Conservation (phyloP, 768 basidiomycete genomes). For the Tulasnella sp. region DNA sequence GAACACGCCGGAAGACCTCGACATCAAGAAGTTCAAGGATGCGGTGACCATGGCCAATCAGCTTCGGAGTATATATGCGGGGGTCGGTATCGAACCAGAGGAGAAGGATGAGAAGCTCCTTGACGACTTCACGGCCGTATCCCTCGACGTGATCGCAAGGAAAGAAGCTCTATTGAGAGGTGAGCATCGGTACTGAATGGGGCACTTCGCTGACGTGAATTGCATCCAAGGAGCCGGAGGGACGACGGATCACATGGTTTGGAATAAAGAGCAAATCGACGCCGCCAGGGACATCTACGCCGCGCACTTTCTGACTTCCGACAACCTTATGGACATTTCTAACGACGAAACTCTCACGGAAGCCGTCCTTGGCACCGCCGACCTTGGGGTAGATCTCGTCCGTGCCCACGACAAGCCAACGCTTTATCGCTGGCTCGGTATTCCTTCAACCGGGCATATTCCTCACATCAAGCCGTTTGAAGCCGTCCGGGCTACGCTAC, state of each 20-base stretch:
- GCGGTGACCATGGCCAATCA: not conserved
- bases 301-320: too few relatives aligned
- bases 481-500: not conserved
- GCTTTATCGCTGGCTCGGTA: too few relatives aligned
- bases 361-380: too few relatives aligned
- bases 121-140: not conserved
- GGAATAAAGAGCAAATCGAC: too few relatives aligned
- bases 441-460: not conserved
- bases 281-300: too few relatives aligned
- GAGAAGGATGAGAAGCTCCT: not conserved
- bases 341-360: too few relatives aligned
- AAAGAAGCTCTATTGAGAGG: not conserved
- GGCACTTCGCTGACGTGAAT: not conserved
- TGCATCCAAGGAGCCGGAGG: too few relatives aligned
- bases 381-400: too few relatives aligned
- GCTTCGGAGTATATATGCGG: not conserved
- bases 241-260: too few relatives aligned
- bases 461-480: not conserved
- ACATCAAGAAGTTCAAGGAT: not conserved
- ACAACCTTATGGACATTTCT: too few relatives aligned
- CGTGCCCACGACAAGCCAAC: too few relatives aligned
- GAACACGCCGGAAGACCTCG: not conserved
- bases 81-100: not conserved
- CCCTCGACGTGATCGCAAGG: not conserved
- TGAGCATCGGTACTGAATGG: not conserved